These are phyloP conservation scores for Cerrena zonata DNA, from an alignment of 1,284 basidiomycete genomes.

Conservation along the genomic window DNA sequence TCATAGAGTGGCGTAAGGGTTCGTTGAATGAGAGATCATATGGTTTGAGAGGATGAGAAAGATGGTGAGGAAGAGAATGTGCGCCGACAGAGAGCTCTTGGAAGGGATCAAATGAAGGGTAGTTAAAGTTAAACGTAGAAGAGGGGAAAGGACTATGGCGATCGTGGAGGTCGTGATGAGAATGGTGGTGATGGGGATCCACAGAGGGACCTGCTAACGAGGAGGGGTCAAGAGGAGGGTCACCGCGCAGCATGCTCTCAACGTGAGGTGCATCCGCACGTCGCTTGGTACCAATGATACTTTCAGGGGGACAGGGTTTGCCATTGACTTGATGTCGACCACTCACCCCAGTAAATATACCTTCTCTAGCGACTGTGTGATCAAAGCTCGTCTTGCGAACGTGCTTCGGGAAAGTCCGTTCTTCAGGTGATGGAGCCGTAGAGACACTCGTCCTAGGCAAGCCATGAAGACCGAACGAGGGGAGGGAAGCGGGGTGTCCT, in stretches of 20 bases:
- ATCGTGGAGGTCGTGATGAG: conserved; percentile 25
- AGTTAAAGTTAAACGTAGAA: conserved; percentile 73
- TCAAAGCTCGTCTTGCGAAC: conserved; percentile 90
- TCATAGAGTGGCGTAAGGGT: conserved; percentile 25
- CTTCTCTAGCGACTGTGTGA: conserved; percentile 73
- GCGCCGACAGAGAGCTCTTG: conserved; percentile 43
- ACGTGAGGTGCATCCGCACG: conserved; percentile 68
- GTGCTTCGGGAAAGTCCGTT: conserved; percentile 67
- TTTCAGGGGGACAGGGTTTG: conserved; percentile 59
- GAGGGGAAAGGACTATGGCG: conserved; percentile 60
- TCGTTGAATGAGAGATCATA: conserved; percentile 30
- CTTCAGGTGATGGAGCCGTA: conserved; percentile 37
- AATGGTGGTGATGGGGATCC: conserved; percentile 17
- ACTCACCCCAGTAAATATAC: conserved; percentile 49
- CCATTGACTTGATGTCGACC: conserved; percentile 77
- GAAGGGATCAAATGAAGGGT: conserved; percentile 56
- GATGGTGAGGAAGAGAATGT: conserved; percentile 11
- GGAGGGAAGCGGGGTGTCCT: conserved; percentile 64
- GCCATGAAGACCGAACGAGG: conserved; percentile 57
- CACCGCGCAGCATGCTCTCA: conserved; percentile 71
- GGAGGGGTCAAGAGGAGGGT: conserved; percentile 53
- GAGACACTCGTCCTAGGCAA: conserved; percentile 39
- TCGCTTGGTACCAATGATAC: conserved; percentile 62
- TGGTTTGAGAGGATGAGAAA: conserved; percentile 16
- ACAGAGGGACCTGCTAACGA: conserved; percentile 19